Conservation (phyloP, 805 yeast species). For the Pichia ethanolica region DNA sequence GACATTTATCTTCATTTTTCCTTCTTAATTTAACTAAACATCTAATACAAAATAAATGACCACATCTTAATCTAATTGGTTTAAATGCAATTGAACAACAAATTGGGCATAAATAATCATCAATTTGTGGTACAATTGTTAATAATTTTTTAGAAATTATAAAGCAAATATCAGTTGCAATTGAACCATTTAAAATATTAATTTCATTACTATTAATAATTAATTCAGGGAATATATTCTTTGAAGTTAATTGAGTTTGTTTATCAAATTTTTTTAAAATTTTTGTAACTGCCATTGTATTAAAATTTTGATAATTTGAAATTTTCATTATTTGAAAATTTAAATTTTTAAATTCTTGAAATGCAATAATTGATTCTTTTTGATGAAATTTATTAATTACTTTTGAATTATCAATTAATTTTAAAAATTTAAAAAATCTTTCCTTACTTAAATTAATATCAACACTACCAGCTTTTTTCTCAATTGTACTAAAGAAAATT, state of each 20-base stretch:
- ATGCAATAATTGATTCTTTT: slow-evolving; percentile 38
- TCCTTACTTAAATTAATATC: slow-evolving; percentile 38
- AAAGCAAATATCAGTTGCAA: slow-evolving; percentile 47
- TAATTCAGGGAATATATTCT: slow-evolving; percentile 36
- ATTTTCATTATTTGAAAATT: slow-evolving; percentile 50
- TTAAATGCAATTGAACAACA: slow-evolving; percentile 65
- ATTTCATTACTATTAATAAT: slow-evolving; percentile 14
- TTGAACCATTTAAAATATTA: slow-evolving; percentile 27
- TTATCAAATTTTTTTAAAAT: slow-evolving; percentile 73
- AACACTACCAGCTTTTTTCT: slow-evolving; percentile 36
- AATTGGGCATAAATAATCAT: slow-evolving; percentile 69
- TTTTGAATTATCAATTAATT: slow-evolving; percentile 31
- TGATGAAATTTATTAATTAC: slow-evolving; percentile 37
- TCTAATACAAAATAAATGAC: slow-evolving; percentile 65
- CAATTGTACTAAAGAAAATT: slow-evolving; percentile 43
- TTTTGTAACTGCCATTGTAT: slow-evolving; percentile 56
- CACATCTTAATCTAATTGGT: slow-evolving; percentile 58
- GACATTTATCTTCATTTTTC: slow-evolving; percentile 52
- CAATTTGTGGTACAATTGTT: slow-evolving; percentile 60
- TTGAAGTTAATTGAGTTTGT: slow-evolving; percentile 50
- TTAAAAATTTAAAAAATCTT: slow-evolving; percentile 36
- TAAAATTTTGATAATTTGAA: slow-evolving; percentile 53
- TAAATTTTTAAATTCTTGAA: slow-evolving; percentile 42
- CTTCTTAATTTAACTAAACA: slow-evolving; percentile 65
- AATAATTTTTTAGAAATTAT: slow-evolving; percentile 49